Evolutionary conservation across 345 rosid genomes (phyloP).

Genomic region (Trapa incisa): DNA sequence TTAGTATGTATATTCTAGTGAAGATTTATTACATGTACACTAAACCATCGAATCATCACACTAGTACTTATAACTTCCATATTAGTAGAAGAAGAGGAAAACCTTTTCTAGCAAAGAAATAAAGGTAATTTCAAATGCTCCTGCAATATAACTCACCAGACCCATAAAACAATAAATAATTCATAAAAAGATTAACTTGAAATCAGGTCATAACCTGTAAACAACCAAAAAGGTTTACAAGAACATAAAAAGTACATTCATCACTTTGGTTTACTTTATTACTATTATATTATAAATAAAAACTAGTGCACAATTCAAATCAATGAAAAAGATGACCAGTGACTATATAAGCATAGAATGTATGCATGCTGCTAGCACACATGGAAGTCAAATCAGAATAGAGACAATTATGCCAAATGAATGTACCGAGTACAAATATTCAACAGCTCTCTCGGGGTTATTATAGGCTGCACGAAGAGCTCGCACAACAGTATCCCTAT

Average conservation of each 20-base stretch:
- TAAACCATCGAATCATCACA: neutral
- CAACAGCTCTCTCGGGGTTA: conserved; percentile 96
- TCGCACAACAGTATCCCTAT: conserved; percentile 69
- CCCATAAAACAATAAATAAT: neutral
- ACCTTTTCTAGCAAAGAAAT: neutral
- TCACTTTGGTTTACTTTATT: neutral
- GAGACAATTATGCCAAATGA: neutral
- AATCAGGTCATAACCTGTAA: neutral
- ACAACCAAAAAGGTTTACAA: neutral
- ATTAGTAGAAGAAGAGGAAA: neutral
- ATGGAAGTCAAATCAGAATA: neutral
- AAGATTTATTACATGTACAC: too few relatives aligned
- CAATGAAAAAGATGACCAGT: too few relatives aligned
- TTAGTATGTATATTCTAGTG: too few relatives aligned
- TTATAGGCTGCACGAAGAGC: conserved; percentile 94
- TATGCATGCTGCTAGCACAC: too few relatives aligned
- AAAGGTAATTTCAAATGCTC: neutral
- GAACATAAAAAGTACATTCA: neutral
- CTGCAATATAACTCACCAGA: neutral
- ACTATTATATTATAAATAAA: too few relatives aligned
- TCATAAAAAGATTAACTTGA: neutral
- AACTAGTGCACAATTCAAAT: neutral
- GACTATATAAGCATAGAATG: too few relatives aligned
- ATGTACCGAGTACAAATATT: conserved; percentile 68
- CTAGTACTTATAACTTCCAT: neutral